These are phyloP conservation scores for Petunia secreta DNA, from an alignment of 257 asterid genomes.

Conservation along the genomic window DNA sequence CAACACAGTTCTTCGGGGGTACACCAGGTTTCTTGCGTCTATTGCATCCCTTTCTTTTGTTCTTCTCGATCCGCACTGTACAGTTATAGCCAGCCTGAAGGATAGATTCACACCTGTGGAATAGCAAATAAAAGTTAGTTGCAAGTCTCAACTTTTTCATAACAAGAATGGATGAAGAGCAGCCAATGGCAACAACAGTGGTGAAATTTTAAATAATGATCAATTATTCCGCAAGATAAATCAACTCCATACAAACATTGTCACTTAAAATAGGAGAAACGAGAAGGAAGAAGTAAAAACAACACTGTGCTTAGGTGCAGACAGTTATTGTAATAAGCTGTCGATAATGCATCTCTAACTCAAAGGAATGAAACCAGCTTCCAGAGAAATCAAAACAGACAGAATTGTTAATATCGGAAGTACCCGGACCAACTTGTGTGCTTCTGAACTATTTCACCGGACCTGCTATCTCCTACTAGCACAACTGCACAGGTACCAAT, in stretches of 20 bases:
- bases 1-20: constrained; percentile 52
- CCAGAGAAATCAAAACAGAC: too few relatives aligned
- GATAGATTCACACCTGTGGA: constrained; percentile 69
- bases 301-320: neutral
- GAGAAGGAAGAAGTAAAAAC: neutral
- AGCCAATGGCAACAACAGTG: neutral
- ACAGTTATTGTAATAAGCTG: too few relatives aligned
- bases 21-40: constrained; percentile 42
- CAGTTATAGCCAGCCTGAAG: constrained; percentile 73
- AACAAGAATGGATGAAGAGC: neutral
- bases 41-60: constrained; percentile 37
- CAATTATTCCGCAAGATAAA: neutral
- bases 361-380: too few relatives aligned
- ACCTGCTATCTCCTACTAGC: too few relatives aligned
- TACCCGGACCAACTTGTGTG: too few relatives aligned
- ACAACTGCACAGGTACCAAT: too few relatives aligned
- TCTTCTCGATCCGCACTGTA: constrained; percentile 58
- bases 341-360: too few relatives aligned
- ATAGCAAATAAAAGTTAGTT: constrained; percentile 6
- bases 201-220: neutral
- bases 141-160: neutral
- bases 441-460: too few relatives aligned
- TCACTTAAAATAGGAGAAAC: neutral
- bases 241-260: neutral
- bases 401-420: too few relatives aligned